A percentile compares a stretch with the other conserved stretches of the same genome.
Evolutionary conservation across 805 yeast genomes (phyloP).

Genomic region (Candida anglica): DNA sequence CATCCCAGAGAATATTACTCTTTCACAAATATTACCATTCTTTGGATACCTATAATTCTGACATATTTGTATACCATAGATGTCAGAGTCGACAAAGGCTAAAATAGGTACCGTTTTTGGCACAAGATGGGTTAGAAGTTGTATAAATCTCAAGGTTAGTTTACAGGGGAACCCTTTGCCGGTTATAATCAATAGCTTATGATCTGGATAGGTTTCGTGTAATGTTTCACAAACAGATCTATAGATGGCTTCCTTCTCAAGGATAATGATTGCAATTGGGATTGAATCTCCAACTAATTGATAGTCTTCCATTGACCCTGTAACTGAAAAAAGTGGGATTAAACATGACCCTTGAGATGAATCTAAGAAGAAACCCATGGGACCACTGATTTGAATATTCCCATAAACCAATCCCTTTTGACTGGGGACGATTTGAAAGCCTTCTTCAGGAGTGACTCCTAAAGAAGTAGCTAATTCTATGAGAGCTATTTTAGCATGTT

Average conservation of each 20-base stretch:
- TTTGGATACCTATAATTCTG: slow-evolving; percentile 11
- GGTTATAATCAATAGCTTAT: slow-evolving; percentile 37
- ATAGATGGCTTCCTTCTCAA: slow-evolving; percentile 42
- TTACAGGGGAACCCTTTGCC: slow-evolving; percentile 69
- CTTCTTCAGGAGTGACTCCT: slow-evolving; percentile 26
- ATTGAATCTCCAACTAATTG: background rate
- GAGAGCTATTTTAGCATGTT: slow-evolving; percentile 34
- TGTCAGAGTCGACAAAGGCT: slow-evolving; percentile 60
- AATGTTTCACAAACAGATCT: slow-evolving; percentile 24
- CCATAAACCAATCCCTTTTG: slow-evolving; percentile 56
- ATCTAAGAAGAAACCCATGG: background rate
- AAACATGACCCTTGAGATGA: slow-evolving; percentile 1
- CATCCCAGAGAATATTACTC: slow-evolving; percentile 34
- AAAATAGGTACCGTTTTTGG: slow-evolving; percentile 34
- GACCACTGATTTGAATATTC: slow-evolving; percentile 9
- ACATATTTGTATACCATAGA: slow-evolving; percentile 56
- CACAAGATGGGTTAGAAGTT: slow-evolving; percentile 16
- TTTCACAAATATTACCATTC: background rate
- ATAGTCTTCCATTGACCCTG: background rate
- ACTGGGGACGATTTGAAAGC: slow-evolving; percentile 45
- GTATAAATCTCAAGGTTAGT: slow-evolving; percentile 43
- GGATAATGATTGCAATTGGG: slow-evolving; percentile 14
- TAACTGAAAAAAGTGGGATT: slow-evolving; percentile 2
- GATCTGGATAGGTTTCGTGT: slow-evolving; percentile 1
- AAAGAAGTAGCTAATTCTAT: slow-evolving; percentile 35